A percentile compares a stretch with the other conserved stretches of the same genome.
phyloP scores from a whole-genome alignment of 177 flowering plant species.

The Vitis hybrid region DNA sequence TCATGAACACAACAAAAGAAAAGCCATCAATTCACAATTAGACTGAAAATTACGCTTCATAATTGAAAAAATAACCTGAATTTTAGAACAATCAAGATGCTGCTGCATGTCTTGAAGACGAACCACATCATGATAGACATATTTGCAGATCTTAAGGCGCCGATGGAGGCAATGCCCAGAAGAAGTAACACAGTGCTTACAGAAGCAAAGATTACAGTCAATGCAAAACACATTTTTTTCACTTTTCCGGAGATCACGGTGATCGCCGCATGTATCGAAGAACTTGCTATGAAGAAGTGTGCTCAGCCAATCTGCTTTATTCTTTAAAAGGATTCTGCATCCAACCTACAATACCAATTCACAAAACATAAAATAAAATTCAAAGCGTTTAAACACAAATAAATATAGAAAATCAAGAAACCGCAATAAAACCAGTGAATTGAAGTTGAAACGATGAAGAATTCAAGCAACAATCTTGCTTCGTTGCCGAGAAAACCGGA shows the following conservation, averaged over 20 bases:
- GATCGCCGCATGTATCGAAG: conserved; percentile 45
- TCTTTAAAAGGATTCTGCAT: conserved; percentile 14
- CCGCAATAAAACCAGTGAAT: too few relatives aligned
- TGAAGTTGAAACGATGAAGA: too few relatives aligned
- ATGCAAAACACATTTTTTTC: conserved; percentile 68
- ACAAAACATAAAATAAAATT: not conserved
- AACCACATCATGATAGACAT: conserved; percentile 68
- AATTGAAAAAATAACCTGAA: conserved; percentile 43
- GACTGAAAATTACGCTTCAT: not conserved
- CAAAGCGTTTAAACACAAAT: not conserved
- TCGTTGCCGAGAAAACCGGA: too few relatives aligned
- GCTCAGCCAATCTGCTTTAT: conserved; percentile 38
- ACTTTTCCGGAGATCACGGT: conserved; percentile 42
- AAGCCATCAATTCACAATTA: not conserved
- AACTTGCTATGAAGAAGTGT: conserved; percentile 40
- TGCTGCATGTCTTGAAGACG: conserved; percentile 65
- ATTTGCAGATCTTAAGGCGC: conserved; percentile 60
- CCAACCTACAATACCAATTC: conserved; percentile 29
- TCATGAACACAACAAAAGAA: conserved; percentile 1
- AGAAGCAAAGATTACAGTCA: conserved; percentile 45
- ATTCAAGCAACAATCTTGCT: too few relatives aligned
- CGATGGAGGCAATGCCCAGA: conserved; percentile 34
- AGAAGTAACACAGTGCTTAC: conserved; percentile 50
- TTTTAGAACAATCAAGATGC: conserved; percentile 56
- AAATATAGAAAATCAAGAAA: too few relatives aligned